Percentiles rank a stretch among this genome's conserved stretches.
Conservation (phyloP, 2,329 filamentous ascomycete species). For the Exophiala sp. region DNA sequence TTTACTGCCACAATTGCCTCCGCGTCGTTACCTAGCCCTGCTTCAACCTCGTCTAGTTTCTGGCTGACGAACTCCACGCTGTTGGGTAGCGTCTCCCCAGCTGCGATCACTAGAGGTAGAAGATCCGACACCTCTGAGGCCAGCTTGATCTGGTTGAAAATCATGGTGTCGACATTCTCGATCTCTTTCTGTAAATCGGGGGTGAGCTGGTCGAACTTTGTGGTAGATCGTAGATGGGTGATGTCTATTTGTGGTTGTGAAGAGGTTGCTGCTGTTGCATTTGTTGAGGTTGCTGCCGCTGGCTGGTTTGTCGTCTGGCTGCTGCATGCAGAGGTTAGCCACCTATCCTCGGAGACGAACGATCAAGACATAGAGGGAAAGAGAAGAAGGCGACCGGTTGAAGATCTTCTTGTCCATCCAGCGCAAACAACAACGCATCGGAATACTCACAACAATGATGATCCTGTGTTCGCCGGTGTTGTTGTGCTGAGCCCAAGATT, state of each 20-base stretch:
- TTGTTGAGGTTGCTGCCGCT: conserved; percentile 13
- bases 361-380: too few species aligned
- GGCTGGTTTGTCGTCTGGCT: conserved; percentile 10
- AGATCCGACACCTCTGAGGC: conserved; percentile 72
- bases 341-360: too few species aligned
- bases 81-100: conserved; percentile 58
- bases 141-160: conserved; percentile 67
- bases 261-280: conserved; percentile 50
- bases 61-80: conserved; percentile 60
- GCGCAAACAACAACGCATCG: neutral
- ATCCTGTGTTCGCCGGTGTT: conserved; percentile 8
- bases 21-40: conserved; percentile 58
- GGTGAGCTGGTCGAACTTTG: conserved; percentile 83
- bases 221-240: conserved; percentile 73
- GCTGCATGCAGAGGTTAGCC: conserved; percentile 3
- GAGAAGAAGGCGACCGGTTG: too few species aligned
- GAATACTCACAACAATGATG: conserved; percentile 19
- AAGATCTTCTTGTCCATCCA: too few species aligned
- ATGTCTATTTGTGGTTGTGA: conserved; percentile 72
- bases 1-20: conserved; percentile 54
- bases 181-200: conserved; percentile 75
- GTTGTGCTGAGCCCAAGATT: conserved; percentile 16
- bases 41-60: conserved; percentile 58
- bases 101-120: conserved; percentile 56
- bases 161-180: conserved; percentile 68